phyloP scores from a whole-genome alignment of 2,329 filamentous ascomycete genomes.

The Chalaropsis ovoidea region DNA sequence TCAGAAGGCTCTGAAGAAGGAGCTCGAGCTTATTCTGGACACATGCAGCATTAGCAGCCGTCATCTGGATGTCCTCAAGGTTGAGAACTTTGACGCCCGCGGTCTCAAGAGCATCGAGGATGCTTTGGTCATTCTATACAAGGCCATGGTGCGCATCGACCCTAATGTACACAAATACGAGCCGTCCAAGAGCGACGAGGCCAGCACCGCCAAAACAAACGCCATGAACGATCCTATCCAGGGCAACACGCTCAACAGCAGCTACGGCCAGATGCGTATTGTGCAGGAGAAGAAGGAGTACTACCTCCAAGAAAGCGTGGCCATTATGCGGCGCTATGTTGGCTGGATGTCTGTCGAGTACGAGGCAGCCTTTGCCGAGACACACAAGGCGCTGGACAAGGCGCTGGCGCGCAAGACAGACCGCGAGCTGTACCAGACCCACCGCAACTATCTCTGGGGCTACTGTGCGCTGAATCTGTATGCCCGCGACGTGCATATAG shows the following conservation, averaged over 20 bases:
- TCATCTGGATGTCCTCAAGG: slow-evolving; percentile 57
- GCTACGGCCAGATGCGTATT: slow-evolving; percentile 83
- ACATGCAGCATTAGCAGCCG: slow-evolving; percentile 75
- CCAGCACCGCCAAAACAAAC: slow-evolving; percentile 28
- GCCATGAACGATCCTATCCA: slow-evolving; percentile 32
- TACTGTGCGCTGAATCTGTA: slow-evolving; percentile 84
- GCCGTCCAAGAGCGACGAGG: slow-evolving; percentile 38
- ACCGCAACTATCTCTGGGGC: slow-evolving; percentile 69
- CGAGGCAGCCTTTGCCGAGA: slow-evolving; percentile 60
- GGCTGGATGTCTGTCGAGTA: slow-evolving; percentile 77
- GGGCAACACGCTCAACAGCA: slow-evolving; percentile 50
- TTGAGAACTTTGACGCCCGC: slow-evolving; percentile 61
- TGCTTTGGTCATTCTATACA: slow-evolving; percentile 72
- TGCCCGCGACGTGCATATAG: slow-evolving; percentile 68
- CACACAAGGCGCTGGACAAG: slow-evolving; percentile 53
- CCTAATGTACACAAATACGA: slow-evolving; percentile 56
- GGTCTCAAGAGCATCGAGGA: slow-evolving; percentile 69
- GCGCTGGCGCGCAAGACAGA: slow-evolving; percentile 59
- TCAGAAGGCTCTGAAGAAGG: slow-evolving; percentile 83
- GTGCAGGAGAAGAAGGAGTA: slow-evolving; percentile 89
- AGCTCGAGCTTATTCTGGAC: slow-evolving; percentile 78
- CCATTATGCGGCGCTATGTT: slow-evolving; percentile 69
- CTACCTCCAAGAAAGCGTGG: slow-evolving; percentile 64
- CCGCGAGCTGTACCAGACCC: slow-evolving; percentile 58
- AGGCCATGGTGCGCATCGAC: slow-evolving; percentile 88